Conservation (phyloP, 2,329 filamentous ascomycete species). For the Colletotrichum camelliae region DNA sequence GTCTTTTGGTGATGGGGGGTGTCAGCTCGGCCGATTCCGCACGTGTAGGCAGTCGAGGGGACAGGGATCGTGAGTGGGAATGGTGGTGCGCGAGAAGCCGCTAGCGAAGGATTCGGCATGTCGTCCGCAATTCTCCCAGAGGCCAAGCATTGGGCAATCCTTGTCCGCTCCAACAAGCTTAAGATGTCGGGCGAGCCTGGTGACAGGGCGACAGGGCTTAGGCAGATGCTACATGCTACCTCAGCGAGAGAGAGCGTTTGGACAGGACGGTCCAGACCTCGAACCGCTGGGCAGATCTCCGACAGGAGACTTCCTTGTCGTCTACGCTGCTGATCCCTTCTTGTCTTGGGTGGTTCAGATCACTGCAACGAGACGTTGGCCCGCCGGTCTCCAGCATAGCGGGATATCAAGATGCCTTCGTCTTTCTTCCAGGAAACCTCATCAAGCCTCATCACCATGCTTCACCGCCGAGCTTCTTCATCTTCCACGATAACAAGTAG, state of each 20-base stretch:
- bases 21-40: slow-evolving; percentile 5
- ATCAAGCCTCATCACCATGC: background rate
- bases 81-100: background rate
- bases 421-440: background rate
- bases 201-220: background rate
- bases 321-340: background rate
- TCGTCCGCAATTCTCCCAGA: background rate
- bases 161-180: background rate
- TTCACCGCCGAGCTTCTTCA: background rate
- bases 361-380: background rate
- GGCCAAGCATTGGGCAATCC: background rate
- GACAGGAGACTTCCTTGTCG: background rate
- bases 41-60: background rate
- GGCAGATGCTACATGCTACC: background rate
- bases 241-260: background rate
- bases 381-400: background rate
- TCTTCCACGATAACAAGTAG: background rate
- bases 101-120: background rate
- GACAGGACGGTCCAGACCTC: background rate
- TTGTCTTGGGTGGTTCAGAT: background rate
- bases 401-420: background rate
- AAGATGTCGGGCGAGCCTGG: background rate
- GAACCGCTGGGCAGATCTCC: background rate
- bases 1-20: background rate
- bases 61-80: background rate